These are phyloP conservation scores for Phoma sp. DNA, from an alignment of 2,329 filamentous ascomycete species.

Conservation along the genomic window DNA sequence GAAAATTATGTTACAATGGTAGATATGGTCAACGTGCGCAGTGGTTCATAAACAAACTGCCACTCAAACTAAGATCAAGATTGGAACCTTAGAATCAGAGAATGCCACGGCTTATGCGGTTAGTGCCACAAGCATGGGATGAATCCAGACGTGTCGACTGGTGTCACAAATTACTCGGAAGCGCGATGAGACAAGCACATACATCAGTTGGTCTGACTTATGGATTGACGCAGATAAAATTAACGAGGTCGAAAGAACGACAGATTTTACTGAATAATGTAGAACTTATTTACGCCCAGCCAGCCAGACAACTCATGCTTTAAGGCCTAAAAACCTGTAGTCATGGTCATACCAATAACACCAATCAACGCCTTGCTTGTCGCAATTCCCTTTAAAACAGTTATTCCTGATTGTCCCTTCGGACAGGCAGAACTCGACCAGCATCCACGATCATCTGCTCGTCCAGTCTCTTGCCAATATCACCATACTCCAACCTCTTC, in stretches of 20 bases:
- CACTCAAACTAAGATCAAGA: no score
- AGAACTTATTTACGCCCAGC: constrained; percentile 1
- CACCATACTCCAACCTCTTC: constrained; percentile 80
- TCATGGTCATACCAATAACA: neutral
- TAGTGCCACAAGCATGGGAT: no score
- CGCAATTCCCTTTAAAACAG: neutral
- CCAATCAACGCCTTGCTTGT: constrained; percentile 8
- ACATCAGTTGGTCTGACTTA: no score
- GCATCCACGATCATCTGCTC: constrained; percentile 69
- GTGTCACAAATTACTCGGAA: neutral
- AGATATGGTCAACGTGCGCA: no score
- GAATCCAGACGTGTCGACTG: neutral
- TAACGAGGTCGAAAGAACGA: no score
- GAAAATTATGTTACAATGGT: no score
- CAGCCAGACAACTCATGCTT: neutral
- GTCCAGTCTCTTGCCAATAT: constrained; percentile 60
- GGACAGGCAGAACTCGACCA: constrained; percentile 54
- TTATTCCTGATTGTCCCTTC: neutral
- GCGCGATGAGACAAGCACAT: neutral
- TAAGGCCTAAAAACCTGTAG: neutral
- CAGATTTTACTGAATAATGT: neutral
- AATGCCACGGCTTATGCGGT: no score
- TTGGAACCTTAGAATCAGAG: no score
- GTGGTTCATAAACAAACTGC: no score
- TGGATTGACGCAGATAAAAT: no score